These are phyloP conservation scores for Rhazya stricta DNA, from an alignment of 257 asterid species.

Conservation along the genomic window DNA sequence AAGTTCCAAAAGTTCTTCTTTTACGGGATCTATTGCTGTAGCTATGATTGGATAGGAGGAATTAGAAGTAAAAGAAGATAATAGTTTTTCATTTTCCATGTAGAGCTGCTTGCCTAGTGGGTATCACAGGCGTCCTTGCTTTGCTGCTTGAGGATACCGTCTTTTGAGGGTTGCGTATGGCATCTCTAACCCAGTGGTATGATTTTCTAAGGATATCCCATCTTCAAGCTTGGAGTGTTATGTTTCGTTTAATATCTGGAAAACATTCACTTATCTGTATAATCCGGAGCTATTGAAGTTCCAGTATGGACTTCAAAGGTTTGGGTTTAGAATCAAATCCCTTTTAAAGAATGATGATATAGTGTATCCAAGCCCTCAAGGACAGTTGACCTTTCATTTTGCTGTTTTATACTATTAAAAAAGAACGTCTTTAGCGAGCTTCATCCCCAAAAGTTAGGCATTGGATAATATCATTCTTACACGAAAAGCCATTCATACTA, in stretches of 20 bases:
- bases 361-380: too few relatives aligned
- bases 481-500: too few relatives aligned
- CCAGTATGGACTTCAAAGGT: background rate
- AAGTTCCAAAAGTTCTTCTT: background rate
- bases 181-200: conserved; percentile 88
- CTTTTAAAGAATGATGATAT: background rate
- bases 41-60: background rate
- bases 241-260: background rate
- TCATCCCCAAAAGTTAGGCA: too few relatives aligned
- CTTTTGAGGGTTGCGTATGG: conserved; percentile 94
- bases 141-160: conserved; percentile 94
- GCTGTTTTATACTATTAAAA: too few relatives aligned
- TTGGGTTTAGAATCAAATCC: background rate
- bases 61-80: conserved; percentile 8
- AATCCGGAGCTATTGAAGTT: background rate
- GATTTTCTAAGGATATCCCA: background rate
- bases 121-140: conserved; percentile 91
- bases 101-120: conserved; percentile 89
- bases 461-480: too few relatives aligned
- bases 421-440: too few relatives aligned
- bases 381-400: too few relatives aligned
- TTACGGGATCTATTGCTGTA: background rate
- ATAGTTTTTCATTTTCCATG: conserved; percentile 19
- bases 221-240: background rate
- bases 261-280: background rate